Evolutionary conservation across 257 asterid genomes (phyloP), one percentile per base, ranked within the genome.

Genomic region (Rhazya stricta): DNA sequence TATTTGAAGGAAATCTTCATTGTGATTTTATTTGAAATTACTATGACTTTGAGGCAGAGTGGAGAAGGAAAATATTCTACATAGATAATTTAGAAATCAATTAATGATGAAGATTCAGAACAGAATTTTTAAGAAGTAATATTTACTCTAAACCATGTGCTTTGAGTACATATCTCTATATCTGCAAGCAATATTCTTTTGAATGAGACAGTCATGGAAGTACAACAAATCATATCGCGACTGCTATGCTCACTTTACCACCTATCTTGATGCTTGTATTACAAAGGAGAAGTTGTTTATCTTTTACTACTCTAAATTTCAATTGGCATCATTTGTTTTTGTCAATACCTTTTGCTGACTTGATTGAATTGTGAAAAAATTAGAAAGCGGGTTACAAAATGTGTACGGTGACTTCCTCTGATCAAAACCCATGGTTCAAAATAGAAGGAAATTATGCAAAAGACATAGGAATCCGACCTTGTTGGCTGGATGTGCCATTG

Each of bases 401-500:
- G 9, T 21, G 9, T 8, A 66, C 8, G 21, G 0, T 37, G 53
- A n/a, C 16, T 67, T 18, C 19, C 29, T 41, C 16, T 29, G 5
- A 53, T 72, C 37, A 72, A 51, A 72, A 53, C 15, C 48, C 13
- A 23, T 15, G 18, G 21, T 10, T 21, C 13, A 58, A 42, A 23
- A 45, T 16, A 21, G 29, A 21, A 19, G 19, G 16, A 53, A 66
- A 56, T n/a, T 3, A 53, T 9, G 42, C 46, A 60, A 46, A 61
- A 50, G 50, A 56, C 50, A 2, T 43, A 25, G 51, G 39, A 72
- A 45, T 32, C 41, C 41, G 6, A 92, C 99, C 98, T 95, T 95
- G 88, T 83, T 92, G 67, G 87, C 93, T 6, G 98, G 98, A 89
- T 95, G 97, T 1, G 97, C 99, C 98, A 95, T 86, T 78, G 98